These are phyloP conservation scores for Salix dunnii DNA, from an alignment of 345 rosid species.

Conservation along the genomic window DNA sequence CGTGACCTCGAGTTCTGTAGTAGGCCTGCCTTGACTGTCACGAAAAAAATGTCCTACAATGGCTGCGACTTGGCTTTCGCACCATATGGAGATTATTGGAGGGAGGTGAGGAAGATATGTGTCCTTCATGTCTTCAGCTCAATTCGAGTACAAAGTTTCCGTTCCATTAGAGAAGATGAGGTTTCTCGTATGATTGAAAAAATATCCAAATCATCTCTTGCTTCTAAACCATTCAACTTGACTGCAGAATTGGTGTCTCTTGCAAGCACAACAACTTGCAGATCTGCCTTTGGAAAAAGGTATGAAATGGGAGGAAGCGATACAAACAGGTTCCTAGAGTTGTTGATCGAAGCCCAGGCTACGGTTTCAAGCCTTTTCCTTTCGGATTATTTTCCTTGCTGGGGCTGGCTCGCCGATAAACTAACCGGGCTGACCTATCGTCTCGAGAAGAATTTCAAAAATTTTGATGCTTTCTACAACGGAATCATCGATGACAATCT, in stretches of 20 bases:
- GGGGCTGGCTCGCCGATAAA: conserved; percentile 41
- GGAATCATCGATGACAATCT: conserved; percentile 41
- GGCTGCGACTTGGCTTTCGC: conserved; percentile 43
- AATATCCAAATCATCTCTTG: conserved; percentile 7
- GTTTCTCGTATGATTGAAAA: conserved; percentile 31
- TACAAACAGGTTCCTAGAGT: conserved; percentile 20
- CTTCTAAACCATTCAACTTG: too few species aligned
- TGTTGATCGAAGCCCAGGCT: neutral
- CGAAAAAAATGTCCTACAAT: conserved; percentile 41
- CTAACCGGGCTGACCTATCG: conserved; percentile 29
- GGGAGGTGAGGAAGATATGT: conserved; percentile 17
- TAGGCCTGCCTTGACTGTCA: conserved; percentile 38
- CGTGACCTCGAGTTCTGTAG: conserved; percentile 44
- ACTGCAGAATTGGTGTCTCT: neutral
- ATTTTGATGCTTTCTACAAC: conserved; percentile 40
- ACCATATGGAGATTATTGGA: conserved; percentile 44
- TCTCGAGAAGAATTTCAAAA: conserved; percentile 29
- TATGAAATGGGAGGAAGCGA: conserved; percentile 28
- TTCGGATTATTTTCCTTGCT: conserved; percentile 38
- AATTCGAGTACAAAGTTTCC: conserved; percentile 26
- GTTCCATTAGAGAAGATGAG: conserved; percentile 41
- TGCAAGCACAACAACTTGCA: conserved; percentile 17
- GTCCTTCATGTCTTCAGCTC: conserved; percentile 35
- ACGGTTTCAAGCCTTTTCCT: conserved; percentile 31
- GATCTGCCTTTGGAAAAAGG: conserved; percentile 42